Percentiles rank a stretch among this genome's conserved stretches.
phyloP scores from a whole-genome alignment of 176 grass and related monocot genomes.

The Musa schizocarpa region DNA sequence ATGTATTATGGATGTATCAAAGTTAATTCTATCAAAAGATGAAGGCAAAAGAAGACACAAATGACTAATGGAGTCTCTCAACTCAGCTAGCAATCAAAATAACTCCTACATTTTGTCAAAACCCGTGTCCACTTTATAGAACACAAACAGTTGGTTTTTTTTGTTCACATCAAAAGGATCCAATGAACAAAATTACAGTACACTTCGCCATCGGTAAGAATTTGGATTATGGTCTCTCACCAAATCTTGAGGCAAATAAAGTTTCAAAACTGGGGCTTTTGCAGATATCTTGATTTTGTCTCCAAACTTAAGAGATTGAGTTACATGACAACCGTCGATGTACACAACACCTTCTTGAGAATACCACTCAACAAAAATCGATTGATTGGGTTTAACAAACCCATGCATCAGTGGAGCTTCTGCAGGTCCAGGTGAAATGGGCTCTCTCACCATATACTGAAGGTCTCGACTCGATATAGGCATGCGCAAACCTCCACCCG shows the following conservation, averaged over 20 bases:
- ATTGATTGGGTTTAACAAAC: conserved; percentile 47
- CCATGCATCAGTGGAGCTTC: conserved; percentile 54
- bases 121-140: too few species aligned
- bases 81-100: neutral
- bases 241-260: conserved; percentile 61
- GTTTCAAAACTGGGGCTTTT: conserved; percentile 58
- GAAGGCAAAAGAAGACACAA: too few species aligned
- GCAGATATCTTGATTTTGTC: conserved; percentile 65
- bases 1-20: too few species aligned
- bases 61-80: neutral
- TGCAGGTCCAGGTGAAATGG: conserved; percentile 37
- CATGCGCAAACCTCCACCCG: conserved; percentile 75
- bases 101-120: neutral
- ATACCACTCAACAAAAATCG: conserved; percentile 57
- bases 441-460: conserved; percentile 96
- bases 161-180: neutral
- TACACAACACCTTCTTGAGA: conserved; percentile 69
- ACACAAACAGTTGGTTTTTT: neutral
- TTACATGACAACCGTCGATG: conserved; percentile 72
- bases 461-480: conserved; percentile 54
- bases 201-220: neutral
- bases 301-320: conserved; percentile 58
- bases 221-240: neutral
- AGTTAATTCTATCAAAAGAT: too few species aligned
- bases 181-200: neutral